phyloP scores from a whole-genome alignment of 345 rosid species.

The Hirschfeldia incana region DNA sequence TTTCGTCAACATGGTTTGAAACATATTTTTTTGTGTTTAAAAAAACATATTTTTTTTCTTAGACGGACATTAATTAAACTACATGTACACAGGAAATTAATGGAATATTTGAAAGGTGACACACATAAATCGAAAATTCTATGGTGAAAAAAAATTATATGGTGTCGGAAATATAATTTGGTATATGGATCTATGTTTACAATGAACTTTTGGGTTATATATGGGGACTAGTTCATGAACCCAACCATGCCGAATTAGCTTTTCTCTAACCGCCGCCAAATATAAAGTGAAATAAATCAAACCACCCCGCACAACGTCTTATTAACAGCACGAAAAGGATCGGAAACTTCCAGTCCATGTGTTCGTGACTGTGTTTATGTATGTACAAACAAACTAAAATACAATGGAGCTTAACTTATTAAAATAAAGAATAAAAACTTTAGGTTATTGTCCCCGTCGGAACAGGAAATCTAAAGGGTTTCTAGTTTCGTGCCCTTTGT shows the following conservation, averaged over 20 bases:
- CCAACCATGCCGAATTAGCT: slow-evolving; percentile 35
- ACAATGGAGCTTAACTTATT: slow-evolving; percentile 12
- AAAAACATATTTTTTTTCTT: too few species aligned
- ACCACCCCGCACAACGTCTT: slow-evolving; percentile 16
- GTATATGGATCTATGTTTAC: slow-evolving; percentile 25
- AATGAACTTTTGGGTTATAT: slow-evolving; percentile 11
- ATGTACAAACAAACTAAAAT: slow-evolving; percentile 10
- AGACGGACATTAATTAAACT: too few species aligned
- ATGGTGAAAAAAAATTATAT: not conserved
- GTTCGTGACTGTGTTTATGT: slow-evolving; percentile 28
- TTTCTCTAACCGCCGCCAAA: slow-evolving; percentile 38
- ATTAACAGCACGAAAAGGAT: slow-evolving; percentile 27
- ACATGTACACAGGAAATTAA: not conserved
- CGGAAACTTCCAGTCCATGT: slow-evolving; percentile 36
- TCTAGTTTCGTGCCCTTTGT: slow-evolving; percentile 37
- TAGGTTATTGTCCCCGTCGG: slow-evolving; percentile 35
- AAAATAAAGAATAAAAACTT: not conserved
- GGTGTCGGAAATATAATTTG: slow-evolving; percentile 24
- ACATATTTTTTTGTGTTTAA: too few species aligned
- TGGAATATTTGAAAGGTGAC: slow-evolving; percentile 14
- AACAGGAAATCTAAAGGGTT: slow-evolving; percentile 36
- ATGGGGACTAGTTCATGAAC: slow-evolving; percentile 35
- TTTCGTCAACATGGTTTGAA: too few species aligned
- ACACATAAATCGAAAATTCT: not conserved
- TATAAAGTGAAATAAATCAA: slow-evolving; percentile 13